Base-by-base conservation (phyloP, 768 basidiomycete genomes). In the Lactarius sanguifluus region DNA sequence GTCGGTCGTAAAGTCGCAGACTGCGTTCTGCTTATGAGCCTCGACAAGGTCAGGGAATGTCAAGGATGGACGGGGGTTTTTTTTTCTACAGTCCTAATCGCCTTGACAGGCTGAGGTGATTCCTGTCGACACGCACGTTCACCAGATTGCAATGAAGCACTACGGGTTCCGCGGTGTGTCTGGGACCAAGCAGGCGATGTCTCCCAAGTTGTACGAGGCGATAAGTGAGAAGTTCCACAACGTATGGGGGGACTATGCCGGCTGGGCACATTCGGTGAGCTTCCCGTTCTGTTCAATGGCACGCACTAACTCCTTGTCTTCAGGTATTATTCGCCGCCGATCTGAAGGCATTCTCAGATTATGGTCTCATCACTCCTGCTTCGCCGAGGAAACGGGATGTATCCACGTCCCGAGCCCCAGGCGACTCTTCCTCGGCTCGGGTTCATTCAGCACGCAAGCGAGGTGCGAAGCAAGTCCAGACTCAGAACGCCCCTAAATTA, bases 1-100 rank as follows among this genome's bases (percentile, higher is more conserved):
- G 96, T 99, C 1, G 97, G 97, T 6, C 83, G 93, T 41, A 99
- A 99, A 74, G 97, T 99, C 0, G 96, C 96, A 2, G 97, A 99
- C 73, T 99, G 97, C 72, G 79, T 97, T 34, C 77, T 97, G 59
- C 79, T 98, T 18, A 96, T 98, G 94, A 92, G 92, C 72, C 74
- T 96, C 65, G 90, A 96, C 77, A 92, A 95, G 83, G 93, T 92
- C 70, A 23, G 63, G 62, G 4, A n/a, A 36, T 40, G 25, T 45
- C 36, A 15, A 13, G 3, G 13, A 7, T 41, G 50, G 20, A 40
- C 20, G n/a, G 3, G n/a, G 0, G 6, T 32, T 32, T 34, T 43
- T 15, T 25, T n/a, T 34, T 40, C 32, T 30, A 28, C 5, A n/a
- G 15, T 57, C n/a, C 30, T 61, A 18, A 28, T 36, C 7, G 50